These are phyloP conservation scores for Geotrichum phurueaensis DNA, from an alignment of 1,139 yeast species.

Conservation along the genomic window DNA sequence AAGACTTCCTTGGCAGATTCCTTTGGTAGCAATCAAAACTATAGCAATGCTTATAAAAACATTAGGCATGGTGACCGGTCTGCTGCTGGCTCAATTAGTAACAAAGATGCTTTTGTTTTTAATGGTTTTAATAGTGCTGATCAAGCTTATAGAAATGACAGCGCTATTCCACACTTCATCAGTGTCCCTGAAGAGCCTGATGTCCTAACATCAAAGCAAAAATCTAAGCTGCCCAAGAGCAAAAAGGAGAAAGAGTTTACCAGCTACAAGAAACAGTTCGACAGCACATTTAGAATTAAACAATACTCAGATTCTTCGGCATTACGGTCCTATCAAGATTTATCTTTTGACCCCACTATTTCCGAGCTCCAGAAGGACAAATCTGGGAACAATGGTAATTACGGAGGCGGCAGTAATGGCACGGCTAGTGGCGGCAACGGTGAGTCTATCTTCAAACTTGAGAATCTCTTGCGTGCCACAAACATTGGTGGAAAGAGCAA, in stretches of 20 bases:
- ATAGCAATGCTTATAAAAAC: slow-evolving; percentile 5
- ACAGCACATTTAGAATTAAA: background rate
- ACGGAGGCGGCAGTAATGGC: background rate
- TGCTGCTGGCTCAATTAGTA: slow-evolving; percentile 1
- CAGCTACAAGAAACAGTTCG: background rate
- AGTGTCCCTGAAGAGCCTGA: slow-evolving; percentile 14
- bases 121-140: slow-evolving; percentile 5
- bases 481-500: slow-evolving; percentile 18
- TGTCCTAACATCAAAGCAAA: background rate
- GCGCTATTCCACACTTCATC: background rate
- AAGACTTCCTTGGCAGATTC: slow-evolving; percentile 56
- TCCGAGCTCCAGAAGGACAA: background rate
- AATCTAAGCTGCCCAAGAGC: slow-evolving; percentile 4
- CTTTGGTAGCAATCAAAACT: slow-evolving; percentile 23
- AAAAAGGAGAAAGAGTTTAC: slow-evolving; percentile 5
- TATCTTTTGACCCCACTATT: background rate
- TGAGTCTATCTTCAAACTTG: slow-evolving; percentile 15
- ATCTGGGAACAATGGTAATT: background rate
- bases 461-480: slow-evolving; percentile 16
- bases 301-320: background rate
- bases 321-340: background rate
- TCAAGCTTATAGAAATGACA: background rate
- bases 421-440: background rate
- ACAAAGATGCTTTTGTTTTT: background rate
- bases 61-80: background rate